Conservation (phyloP, 768 basidiomycete genomes). For the Panellus pusillus region DNA sequence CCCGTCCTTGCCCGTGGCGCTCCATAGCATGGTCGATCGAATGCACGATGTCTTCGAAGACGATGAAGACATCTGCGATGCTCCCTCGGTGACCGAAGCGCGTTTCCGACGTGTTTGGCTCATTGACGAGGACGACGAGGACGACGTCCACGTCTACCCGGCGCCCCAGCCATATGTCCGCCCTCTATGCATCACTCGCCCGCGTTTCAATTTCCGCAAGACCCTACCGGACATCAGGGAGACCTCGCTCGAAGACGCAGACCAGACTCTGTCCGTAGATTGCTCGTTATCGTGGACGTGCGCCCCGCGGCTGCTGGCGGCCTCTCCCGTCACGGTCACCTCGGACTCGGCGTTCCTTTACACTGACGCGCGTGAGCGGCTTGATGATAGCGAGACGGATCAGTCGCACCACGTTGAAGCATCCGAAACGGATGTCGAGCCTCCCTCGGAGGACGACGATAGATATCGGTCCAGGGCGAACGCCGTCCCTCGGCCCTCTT, state of each 20-base stretch:
- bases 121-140: constrained; percentile 15
- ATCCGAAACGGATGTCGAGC: constrained; percentile 3
- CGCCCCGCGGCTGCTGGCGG: background rate
- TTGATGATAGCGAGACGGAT: background rate
- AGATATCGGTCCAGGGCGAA: constrained; percentile 1
- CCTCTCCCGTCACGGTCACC: background rate
- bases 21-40: background rate
- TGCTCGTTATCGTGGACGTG: constrained; percentile 7
- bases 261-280: background rate
- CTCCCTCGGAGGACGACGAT: constrained; percentile 1
- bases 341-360: constrained; percentile 5
- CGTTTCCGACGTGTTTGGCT: constrained; percentile 14
- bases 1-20: constrained; percentile 9
- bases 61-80: constrained; percentile 13
- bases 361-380: constrained; percentile 11
- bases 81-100: constrained; percentile 10
- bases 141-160: background rate
- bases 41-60: constrained; percentile 14
- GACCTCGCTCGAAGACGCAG: background rate
- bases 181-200: background rate
- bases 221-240: constrained; percentile 8
- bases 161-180: background rate
- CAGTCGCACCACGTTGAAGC: constrained; percentile 1
- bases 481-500: constrained; percentile 13
- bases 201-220: constrained; percentile 4